These are phyloP conservation scores for Verbascum thapsus DNA, from an alignment of 257 asterid genomes.

Conservation along the genomic window DNA sequence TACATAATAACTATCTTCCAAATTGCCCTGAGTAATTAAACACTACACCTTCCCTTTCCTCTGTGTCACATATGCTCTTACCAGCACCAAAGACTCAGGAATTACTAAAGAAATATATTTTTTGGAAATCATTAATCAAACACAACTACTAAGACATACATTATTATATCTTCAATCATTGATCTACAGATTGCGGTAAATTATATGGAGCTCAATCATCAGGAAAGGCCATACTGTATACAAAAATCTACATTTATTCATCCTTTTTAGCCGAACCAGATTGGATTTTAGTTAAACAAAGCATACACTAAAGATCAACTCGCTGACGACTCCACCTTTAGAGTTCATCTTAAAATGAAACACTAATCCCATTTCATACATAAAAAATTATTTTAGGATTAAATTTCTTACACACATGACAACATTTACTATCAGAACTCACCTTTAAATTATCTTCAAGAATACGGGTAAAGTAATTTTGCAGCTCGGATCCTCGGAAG, in stretches of 20 bases:
- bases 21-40: background rate
- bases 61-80: background rate
- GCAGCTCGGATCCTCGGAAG: conserved; percentile 97
- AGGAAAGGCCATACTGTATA: background rate
- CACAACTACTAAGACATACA: background rate
- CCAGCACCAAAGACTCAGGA: background rate
- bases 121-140: background rate
- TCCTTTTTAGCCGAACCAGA: background rate
- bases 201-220: background rate
- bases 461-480: conserved; percentile 93
- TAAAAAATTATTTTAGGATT: background rate
- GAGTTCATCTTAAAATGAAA: background rate
- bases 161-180: background rate
- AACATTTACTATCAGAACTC: conserved; percentile 20
- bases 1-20: background rate
- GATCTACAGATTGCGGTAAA: background rate
- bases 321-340: background rate
- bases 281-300: background rate
- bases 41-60: background rate
- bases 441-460: conserved; percentile 98
- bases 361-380: background rate
- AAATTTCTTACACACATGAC: background rate
- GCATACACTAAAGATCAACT: background rate
- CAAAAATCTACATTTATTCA: background rate
- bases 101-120: background rate